Percentiles rank a stretch among this genome's conserved stretches.
phyloP scores from a whole-genome alignment of 108 stramenopile species.

The Stephanodiscus triporus region DNA sequence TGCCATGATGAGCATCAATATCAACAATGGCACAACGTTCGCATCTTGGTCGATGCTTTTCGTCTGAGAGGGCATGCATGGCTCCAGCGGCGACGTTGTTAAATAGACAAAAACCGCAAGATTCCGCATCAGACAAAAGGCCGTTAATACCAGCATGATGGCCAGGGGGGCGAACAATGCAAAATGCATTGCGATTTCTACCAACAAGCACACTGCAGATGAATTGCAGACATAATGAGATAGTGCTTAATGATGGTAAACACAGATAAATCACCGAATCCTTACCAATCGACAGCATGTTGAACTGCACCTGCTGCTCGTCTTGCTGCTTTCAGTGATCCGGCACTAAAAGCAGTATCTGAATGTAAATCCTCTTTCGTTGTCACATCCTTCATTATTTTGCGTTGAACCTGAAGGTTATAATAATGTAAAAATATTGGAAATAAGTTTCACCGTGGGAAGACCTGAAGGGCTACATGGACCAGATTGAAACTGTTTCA shows the following conservation, averaged over 20 bases:
- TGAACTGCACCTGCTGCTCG: constrained; percentile 93
- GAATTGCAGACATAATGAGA: constrained; percentile 14
- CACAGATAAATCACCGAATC: not conserved
- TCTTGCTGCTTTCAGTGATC: constrained; percentile 87
- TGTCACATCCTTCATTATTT: constrained; percentile 67
- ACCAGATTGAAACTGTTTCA: not conserved
- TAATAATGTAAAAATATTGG: not conserved
- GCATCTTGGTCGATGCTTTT: constrained; percentile 67
- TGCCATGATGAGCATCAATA: constrained; percentile 98
- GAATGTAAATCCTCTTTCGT: constrained; percentile 73
- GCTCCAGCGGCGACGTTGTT: constrained; percentile 97
- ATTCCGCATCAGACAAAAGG: constrained; percentile 89
- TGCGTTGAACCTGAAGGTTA: constrained; percentile 58
- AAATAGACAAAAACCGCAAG: constrained; percentile 98
- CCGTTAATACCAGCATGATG: constrained; percentile 97
- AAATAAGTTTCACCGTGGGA: not conserved
- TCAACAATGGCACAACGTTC: constrained; percentile 96
- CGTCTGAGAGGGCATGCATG: constrained; percentile 93
- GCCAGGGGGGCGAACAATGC: constrained; percentile 96
- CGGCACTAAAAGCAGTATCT: constrained; percentile 89
- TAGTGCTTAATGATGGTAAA: not conserved
- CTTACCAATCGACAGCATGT: constrained; percentile 90
- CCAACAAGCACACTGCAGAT: constrained; percentile 73
- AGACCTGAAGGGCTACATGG: not conserved
- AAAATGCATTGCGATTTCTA: constrained; percentile 92